Evolutionary conservation across 345 rosid species (phyloP).

Genomic region (Populus nigra): DNA sequence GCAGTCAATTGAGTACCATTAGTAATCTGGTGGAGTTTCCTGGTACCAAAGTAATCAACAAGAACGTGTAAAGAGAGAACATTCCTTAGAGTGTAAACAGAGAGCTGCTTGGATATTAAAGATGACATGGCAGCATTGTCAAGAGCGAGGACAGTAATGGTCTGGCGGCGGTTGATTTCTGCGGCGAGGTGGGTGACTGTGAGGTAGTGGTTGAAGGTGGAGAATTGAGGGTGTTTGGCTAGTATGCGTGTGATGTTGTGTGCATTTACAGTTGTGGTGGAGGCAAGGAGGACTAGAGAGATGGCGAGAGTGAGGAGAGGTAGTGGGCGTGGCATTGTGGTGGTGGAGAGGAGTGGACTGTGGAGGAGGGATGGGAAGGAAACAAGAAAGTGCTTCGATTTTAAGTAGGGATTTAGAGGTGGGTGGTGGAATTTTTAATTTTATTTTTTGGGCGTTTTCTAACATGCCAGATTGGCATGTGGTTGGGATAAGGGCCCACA

Average conservation of each 20-base stretch:
- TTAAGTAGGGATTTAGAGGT: background rate
- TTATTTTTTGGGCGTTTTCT: background rate
- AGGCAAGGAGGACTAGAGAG: conserved; percentile 14
- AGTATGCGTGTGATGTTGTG: conserved; percentile 32
- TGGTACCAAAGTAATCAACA: conserved; percentile 33
- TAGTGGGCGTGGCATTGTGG: conserved; percentile 24
- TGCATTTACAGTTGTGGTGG: conserved; percentile 8
- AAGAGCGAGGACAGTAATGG: conserved; percentile 32
- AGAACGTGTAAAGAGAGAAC: conserved; percentile 31
- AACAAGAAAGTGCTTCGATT: no score
- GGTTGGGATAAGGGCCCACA: conserved; percentile 31
- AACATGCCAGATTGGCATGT: conserved; percentile 38
- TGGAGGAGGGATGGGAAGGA: background rate
- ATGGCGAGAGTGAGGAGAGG: conserved; percentile 16
- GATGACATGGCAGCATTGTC: conserved; percentile 36
- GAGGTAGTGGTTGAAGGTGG: conserved; percentile 36
- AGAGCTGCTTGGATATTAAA: conserved; percentile 10
- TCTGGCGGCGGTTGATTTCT: conserved; percentile 34
- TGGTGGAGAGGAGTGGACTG: background rate
- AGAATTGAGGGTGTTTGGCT: conserved; percentile 32
- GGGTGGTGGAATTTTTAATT: background rate
- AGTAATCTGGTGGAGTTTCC: conserved; percentile 34
- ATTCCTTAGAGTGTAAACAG: conserved; percentile 25
- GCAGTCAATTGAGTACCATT: conserved; percentile 20
- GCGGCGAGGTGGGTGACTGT: conserved; percentile 33